Evolutionary conservation across 352 stramenopile genomes (phyloP).

Genomic region (Phytophthora constricta): DNA sequence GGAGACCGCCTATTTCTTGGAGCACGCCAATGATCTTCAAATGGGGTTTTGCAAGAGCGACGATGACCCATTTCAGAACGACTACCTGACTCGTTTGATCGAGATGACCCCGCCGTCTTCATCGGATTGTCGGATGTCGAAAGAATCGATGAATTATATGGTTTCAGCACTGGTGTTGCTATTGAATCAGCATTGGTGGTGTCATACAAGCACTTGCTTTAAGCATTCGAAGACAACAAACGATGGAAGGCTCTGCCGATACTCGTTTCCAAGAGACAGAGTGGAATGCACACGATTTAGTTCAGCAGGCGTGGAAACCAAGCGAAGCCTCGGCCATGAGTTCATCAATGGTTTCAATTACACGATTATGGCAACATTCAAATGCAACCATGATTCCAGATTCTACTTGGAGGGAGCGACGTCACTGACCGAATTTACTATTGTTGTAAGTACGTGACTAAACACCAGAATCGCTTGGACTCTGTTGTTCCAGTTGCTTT

Average conservation of each 20-base stretch:
- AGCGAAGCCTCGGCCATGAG: not conserved
- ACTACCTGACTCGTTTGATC: conserved; percentile 14
- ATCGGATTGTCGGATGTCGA: conserved; percentile 26
- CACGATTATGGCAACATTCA: not conserved
- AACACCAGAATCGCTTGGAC: not conserved
- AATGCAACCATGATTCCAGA: conserved; percentile 1
- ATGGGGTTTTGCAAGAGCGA: conserved; percentile 10
- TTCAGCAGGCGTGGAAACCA: not conserved
- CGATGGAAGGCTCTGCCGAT: not conserved
- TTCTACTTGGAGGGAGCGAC: not conserved
- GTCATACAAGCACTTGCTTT: conserved; percentile 12
- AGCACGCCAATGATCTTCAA: not conserved
- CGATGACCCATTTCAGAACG: conserved; percentile 32
- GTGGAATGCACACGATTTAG: not conserved
- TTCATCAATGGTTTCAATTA: conserved; percentile 1
- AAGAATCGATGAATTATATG: conserved; percentile 5
- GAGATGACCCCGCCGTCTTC: conserved; percentile 8
- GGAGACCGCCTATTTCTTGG: not conserved
- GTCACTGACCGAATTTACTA: conserved; percentile 7
- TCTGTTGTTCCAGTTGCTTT: conserved; percentile 2
- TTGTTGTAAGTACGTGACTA: conserved; percentile 2
- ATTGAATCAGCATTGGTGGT: conserved; percentile 16
- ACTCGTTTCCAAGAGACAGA: conserved; percentile 1
- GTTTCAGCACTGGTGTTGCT: conserved; percentile 1
- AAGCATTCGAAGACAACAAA: conserved; percentile 4